A percentile compares a stretch with the other conserved stretches of the same genome.
These are phyloP conservation scores for Porphyridium purpureum DNA, from an alignment of 23 red algal genomes.

Conservation along the genomic window DNA sequence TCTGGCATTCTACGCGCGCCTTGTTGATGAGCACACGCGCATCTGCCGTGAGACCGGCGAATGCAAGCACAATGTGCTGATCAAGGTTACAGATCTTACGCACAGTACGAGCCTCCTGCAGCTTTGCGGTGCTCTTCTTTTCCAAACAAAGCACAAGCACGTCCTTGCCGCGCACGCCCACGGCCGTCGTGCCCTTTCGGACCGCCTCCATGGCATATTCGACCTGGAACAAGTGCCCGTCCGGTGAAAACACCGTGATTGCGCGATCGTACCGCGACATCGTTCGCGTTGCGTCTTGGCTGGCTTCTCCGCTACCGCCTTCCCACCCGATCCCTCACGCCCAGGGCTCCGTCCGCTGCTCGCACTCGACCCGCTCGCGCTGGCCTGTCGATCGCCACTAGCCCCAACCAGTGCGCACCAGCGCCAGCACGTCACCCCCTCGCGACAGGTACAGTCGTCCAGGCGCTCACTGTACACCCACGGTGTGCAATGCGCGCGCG, in stretches of 20 bases:
- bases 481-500: too few species aligned
- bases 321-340: too few species aligned
- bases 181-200: conserved; percentile 90
- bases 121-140: conserved; percentile 86
- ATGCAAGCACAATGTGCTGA: conserved; percentile 75
- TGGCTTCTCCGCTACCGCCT: too few species aligned
- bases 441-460: too few species aligned
- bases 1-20: conserved; percentile 92
- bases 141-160: conserved; percentile 78
- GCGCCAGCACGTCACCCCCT: too few species aligned
- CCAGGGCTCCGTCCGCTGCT: too few species aligned
- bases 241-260: conserved; percentile 98
- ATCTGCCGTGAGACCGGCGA: conserved; percentile 94
- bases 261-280: conserved; percentile 83
- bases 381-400: too few species aligned
- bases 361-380: too few species aligned
- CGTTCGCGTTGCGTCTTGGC: too few species aligned
- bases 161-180: conserved; percentile 64
- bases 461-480: too few species aligned
- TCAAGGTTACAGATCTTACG: conserved; percentile 87
- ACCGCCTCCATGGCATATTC: conserved; percentile 99
- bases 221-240: conserved; percentile 99
- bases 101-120: conserved; percentile 91
- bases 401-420: too few species aligned
- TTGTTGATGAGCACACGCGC: conserved; percentile 86